These are phyloP conservation scores for Mitragyna speciosa DNA, from an alignment of 257 asterid genomes.

Conservation along the genomic window DNA sequence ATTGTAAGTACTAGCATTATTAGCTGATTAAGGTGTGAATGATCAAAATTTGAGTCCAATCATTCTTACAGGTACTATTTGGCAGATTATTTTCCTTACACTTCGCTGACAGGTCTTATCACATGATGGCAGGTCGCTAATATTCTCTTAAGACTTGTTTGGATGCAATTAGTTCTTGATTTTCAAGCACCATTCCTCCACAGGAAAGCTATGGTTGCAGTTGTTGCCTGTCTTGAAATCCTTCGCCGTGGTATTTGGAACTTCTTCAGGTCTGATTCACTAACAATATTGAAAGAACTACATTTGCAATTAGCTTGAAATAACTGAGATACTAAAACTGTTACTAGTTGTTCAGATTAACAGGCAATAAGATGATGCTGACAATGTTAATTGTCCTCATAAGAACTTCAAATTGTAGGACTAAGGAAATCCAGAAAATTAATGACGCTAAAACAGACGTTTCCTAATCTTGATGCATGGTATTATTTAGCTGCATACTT, in stretches of 20 bases:
- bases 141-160: constrained; percentile 66
- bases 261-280: constrained; percentile 65
- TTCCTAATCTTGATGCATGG: background rate
- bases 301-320: background rate
- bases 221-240: constrained; percentile 75
- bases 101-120: background rate
- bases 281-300: background rate
- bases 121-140: constrained; percentile 53
- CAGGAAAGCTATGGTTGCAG: constrained; percentile 45
- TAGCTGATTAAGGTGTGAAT: background rate
- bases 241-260: constrained; percentile 89
- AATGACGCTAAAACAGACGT: background rate
- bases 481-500: background rate
- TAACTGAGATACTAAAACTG: background rate
- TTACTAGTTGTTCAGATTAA: too few species aligned
- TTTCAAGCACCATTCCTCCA: constrained; percentile 49
- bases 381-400: background rate
- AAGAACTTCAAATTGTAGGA: background rate
- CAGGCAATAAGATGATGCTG: too few species aligned
- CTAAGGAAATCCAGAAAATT: background rate
- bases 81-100: background rate
- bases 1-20: constrained; percentile 48
- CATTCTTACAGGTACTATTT: background rate
- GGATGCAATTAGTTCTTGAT: constrained; percentile 89
- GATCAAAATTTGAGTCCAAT: too few species aligned